Evolutionary conservation across 768 basidiomycete species (phyloP), one percentile per base, ranked within the genome.

Genomic region (Termitomyces sp.): DNA sequence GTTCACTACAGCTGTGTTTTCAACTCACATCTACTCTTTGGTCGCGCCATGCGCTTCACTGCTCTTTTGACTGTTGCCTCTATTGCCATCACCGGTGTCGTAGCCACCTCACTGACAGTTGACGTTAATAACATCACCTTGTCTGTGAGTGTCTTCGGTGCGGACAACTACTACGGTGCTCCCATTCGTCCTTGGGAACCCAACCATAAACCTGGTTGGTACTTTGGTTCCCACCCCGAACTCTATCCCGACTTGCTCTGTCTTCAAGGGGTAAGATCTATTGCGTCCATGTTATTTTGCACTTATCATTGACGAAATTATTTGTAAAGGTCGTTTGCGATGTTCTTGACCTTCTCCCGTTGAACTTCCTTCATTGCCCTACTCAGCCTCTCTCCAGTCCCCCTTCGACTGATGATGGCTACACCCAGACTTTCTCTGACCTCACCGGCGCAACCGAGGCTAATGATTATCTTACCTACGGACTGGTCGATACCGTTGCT

Each of bases 391-490:
- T 38, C 55, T 59, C 62, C 21, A 53, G 56, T 23, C 44, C 63
- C 5, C 59, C 66, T 21, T 54, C 68, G 4, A 59, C 60, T 12
- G 12, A 28, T 1, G 66, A 68, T 37, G 75, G 74, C 10, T 78
- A 77, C 58, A 57, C 54, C 14, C 73, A 67, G 31, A 75, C 72
- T 9, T 78, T 78, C 66, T 62, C 57, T 49, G 74, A 75, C 62
- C 66, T 75, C 31, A 74, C 72, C 6, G 75, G 73, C 11, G 77
- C 77, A 30, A 74, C 72, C 26, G 71, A 79, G 60, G 76, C 73
- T 21, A 59, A 52, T 51, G 75, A 72, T 52, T 79, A 73, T 61
- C 42, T 71, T 61, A 78, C 77, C 17, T 79, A 68, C 56, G 77
- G 77, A 50, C 66, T 79, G 28, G 77, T 79, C 30, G 75, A 75